phyloP scores from a whole-genome alignment of 768 basidiomycete species.

The Mycena sanguinolenta region DNA sequence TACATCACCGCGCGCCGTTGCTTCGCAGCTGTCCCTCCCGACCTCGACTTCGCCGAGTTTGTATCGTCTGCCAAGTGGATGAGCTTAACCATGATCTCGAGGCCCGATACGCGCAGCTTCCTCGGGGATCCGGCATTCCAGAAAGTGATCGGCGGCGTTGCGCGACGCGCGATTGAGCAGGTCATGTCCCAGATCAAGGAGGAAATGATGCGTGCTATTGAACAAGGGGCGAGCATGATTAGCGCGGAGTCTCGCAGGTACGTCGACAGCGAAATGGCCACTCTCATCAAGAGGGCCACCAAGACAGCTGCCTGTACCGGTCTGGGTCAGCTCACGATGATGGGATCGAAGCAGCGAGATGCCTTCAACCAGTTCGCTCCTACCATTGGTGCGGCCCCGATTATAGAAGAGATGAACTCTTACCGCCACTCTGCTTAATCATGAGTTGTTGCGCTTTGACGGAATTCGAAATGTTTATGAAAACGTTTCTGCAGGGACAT shows the following conservation, averaged over 20 bases:
- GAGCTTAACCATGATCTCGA: background rate
- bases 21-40: background rate
- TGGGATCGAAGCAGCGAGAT: background rate
- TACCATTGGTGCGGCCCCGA: no score
- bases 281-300: background rate
- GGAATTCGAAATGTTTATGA: no score
- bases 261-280: background rate
- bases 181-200: constrained; percentile 5
- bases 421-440: no score
- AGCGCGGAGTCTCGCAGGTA: background rate
- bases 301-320: constrained; percentile 3
- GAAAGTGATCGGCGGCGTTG: background rate
- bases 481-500: no score
- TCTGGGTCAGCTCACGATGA: background rate
- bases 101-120: background rate
- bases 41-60: background rate
- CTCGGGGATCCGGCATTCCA: background rate
- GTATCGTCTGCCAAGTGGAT: background rate
- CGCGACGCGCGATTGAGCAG: constrained; percentile 8
- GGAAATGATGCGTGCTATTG: background rate
- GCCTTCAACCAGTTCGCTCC: no score
- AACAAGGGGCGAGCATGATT: background rate
- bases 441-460: no score
- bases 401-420: no score
- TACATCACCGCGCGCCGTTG: background rate